Evolutionary conservation across 164 flowering plant genomes (phyloP), one percentile per base, ranked within the genome.

Genomic region (Vitis cinerea): DNA sequence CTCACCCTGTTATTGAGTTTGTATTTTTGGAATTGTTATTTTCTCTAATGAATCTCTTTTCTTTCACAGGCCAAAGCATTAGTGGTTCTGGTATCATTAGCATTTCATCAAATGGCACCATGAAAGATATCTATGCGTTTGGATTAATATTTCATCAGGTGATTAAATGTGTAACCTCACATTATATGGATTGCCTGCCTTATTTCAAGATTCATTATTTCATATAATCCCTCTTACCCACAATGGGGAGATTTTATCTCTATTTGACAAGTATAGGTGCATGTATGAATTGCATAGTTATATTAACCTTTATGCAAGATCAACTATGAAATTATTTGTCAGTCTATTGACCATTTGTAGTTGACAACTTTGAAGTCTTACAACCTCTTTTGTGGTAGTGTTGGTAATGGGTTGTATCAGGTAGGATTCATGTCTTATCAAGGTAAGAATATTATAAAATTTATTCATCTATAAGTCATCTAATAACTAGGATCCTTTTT

Each of bases 131-230:
- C 7, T 59, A 49, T 31, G 72, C 79, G 54, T 86, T 88, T 76
- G 84, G 86, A 0, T 48, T 59, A 51, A 80, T 84, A 65, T 70
- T 81, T 65, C 78, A 84, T 74, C 79, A 81, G 89, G 91, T 83
- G 66, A 73, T 67, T 13, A 8, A 61, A 64, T 53, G 30, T 15
- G 13, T 10, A 14, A 6, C 30, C 27, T 51, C 30, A 57, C n/a
- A 57, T 57, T 6, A 57, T 0, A 16, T 4, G 29, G 19, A 19
- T 23, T 57, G 59, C 27, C 7, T 6, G 11, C 9, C 59, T 57
- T 57, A n/a, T 16, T 17, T 49, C 10, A 13, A 31, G 5, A 12
- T 8, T 9, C 29, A 50, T 51, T 31, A 10, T 49, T 63, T 47
- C 3, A 17, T 49, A 15, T 55, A 44, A 16, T 14, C 23, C 13